Percentiles rank a stretch among this genome's conserved stretches.
Conservation (phyloP, 805 yeast genomes). For the Sugiyamaella boreocaroliniensis region DNA sequence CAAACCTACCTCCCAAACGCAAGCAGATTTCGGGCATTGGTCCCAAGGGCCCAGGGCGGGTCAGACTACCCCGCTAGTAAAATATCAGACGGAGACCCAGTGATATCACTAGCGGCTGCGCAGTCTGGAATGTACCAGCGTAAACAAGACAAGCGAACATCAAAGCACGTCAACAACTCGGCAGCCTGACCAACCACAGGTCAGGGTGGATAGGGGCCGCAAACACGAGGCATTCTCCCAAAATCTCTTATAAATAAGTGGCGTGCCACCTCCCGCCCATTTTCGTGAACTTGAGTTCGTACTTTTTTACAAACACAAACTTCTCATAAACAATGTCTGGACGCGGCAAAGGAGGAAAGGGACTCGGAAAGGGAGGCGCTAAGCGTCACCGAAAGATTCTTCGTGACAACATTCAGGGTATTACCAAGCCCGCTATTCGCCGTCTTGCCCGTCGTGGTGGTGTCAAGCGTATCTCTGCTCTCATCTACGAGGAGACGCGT, state of each 20-base stretch:
- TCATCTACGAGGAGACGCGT: conserved; percentile 98
- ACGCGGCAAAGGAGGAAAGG: conserved; percentile 99
- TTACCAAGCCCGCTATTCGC: conserved; percentile 99
- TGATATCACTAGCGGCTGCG: background rate
- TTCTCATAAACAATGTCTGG: conserved; percentile 20
- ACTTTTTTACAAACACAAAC: background rate
- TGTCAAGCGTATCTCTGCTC: conserved; percentile 99
- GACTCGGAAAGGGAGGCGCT: conserved; percentile 99
- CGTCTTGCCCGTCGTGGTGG: conserved; percentile 99
- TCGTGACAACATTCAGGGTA: conserved; percentile 99
- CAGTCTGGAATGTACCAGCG: background rate
- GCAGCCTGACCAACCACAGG: background rate
- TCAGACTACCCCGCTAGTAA: conserved; percentile 2
- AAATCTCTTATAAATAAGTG: background rate
- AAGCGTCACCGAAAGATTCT: conserved; percentile 99
- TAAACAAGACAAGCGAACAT: background rate
- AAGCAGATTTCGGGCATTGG: background rate
- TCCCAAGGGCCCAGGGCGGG: conserved; percentile 1
- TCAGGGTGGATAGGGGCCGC: background rate
- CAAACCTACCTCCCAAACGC: conserved; percentile 1
- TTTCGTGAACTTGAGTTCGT: background rate
- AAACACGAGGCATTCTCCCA: background rate
- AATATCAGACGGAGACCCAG: background rate
- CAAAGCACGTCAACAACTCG: background rate
- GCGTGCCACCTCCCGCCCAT: background rate